Conservation (phyloP, 768 basidiomycete genomes). For the Naganishia antarctica region DNA sequence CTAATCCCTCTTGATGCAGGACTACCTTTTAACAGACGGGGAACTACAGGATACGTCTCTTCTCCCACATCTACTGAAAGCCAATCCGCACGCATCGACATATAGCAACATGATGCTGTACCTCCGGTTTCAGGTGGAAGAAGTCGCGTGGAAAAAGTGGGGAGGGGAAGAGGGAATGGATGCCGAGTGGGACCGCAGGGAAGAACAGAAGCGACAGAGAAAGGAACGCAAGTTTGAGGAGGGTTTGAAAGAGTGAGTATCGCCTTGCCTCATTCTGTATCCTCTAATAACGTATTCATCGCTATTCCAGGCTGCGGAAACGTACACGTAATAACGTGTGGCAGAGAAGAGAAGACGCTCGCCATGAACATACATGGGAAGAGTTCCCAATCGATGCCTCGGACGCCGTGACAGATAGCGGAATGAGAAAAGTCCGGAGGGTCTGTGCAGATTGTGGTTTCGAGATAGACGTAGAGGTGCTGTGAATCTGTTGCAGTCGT, state of each 20-base stretch:
- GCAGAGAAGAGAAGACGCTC: slow-evolving; percentile 77
- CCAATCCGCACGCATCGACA: slow-evolving; percentile 89
- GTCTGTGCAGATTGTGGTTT: slow-evolving; percentile 27
- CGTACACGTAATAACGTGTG: slow-evolving; percentile 83
- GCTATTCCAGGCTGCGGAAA: slow-evolving; percentile 56
- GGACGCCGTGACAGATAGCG: slow-evolving; percentile 50
- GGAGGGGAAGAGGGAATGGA: slow-evolving; percentile 87
- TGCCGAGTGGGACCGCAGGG: slow-evolving; percentile 73
- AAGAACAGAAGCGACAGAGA: slow-evolving; percentile 76
- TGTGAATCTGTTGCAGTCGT: background rate
- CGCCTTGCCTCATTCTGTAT: background rate
- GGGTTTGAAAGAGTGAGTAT: slow-evolving; percentile 62
- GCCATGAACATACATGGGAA: slow-evolving; percentile 79
- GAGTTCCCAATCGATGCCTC: slow-evolving; percentile 13
- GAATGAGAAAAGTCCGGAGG: slow-evolving; percentile 32
- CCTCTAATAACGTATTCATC: background rate
- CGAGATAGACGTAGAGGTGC: slow-evolving; percentile 26
- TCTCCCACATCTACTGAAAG: slow-evolving; percentile 86
- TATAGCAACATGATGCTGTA: slow-evolving; percentile 99
- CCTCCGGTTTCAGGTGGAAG: slow-evolving; percentile 69
- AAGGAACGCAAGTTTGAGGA: slow-evolving; percentile 94
- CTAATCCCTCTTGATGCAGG: slow-evolving; percentile 44
- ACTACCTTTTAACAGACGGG: slow-evolving; percentile 90
- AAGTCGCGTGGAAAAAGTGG: slow-evolving; percentile 98
- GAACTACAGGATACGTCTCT: slow-evolving; percentile 87